A percentile compares a stretch with the other conserved stretches of the same genome.
These are phyloP conservation scores for Cylindrodendrum hubeiense DNA, from an alignment of 2,329 filamentous ascomycete species.

Conservation along the genomic window DNA sequence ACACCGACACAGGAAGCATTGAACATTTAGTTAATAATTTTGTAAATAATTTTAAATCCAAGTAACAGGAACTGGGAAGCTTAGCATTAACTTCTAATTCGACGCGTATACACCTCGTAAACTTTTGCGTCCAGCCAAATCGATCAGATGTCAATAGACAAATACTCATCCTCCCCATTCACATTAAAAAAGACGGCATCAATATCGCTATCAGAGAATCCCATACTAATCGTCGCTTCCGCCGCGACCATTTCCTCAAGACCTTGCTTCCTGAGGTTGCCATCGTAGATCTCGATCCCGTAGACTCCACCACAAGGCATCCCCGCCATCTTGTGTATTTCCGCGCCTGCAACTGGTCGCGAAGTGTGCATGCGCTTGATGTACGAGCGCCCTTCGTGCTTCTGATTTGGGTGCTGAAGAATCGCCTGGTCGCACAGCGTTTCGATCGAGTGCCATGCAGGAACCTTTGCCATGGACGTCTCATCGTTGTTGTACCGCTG, in stretches of 20 bases:
- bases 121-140: not conserved
- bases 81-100: constrained; percentile 9
- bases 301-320: constrained; percentile 19
- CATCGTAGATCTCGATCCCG: constrained; percentile 18
- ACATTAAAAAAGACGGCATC: constrained; percentile 31
- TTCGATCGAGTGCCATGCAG: constrained; percentile 31
- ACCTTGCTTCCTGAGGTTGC: constrained; percentile 5
- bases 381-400: constrained; percentile 27
- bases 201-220: constrained; percentile 24
- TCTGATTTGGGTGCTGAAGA: constrained; percentile 15
- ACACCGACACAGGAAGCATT: constrained; percentile 40
- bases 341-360: not conserved
- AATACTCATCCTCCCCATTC: constrained; percentile 26
- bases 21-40: not conserved
- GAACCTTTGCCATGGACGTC: constrained; percentile 29
- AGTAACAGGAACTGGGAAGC: not conserved
- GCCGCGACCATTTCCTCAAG: constrained; percentile 6
- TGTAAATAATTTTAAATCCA: not conserved
- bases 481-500: constrained; percentile 33
- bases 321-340: constrained; percentile 11
- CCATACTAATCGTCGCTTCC: constrained; percentile 16
- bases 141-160: constrained; percentile 21
- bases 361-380: constrained; percentile 22
- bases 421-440: constrained; percentile 32
- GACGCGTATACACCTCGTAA: constrained; percentile 11